Percentiles rank a stretch among this genome's conserved stretches.
Evolutionary conservation across 176 grass and related monocot genomes (phyloP).

Genomic region (Hordeum marinum): DNA sequence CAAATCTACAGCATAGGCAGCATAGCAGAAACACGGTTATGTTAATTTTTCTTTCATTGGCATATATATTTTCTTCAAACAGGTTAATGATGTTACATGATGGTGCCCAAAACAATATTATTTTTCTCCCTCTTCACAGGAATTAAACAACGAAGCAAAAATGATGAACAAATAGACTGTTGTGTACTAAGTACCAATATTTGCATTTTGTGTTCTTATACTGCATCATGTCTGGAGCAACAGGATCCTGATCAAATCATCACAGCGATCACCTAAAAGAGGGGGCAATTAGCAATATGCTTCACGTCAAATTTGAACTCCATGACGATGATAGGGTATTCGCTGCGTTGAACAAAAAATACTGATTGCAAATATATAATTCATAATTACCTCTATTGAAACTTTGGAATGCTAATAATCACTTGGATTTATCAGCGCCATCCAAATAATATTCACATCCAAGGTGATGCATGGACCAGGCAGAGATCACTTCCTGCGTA

Average conservation of each 20-base stretch:
- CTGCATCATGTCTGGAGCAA: background rate
- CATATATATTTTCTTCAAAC: constrained; percentile 4
- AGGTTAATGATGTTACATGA: background rate
- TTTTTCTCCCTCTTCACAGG: background rate
- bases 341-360: background rate
- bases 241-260: constrained; percentile 1
- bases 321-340: background rate
- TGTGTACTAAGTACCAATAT: background rate
- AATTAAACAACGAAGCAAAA: constrained; percentile 11
- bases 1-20: background rate
- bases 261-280: constrained; percentile 8
- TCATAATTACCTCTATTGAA: background rate
- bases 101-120: background rate
- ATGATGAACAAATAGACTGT: background rate
- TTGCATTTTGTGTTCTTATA: background rate
- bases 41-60: constrained; percentile 1
- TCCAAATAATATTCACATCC: background rate
- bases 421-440: background rate
- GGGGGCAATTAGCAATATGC: background rate
- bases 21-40: background rate
- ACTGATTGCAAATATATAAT: background rate
- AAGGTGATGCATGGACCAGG: background rate
- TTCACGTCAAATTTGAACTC: background rate
- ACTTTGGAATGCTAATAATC: background rate
- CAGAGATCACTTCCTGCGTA: background rate